A percentile compares a stretch with the other conserved stretches of the same genome.
Conservation (phyloP, 2,329 filamentous ascomycete species). For the Fusarium domesticum region DNA sequence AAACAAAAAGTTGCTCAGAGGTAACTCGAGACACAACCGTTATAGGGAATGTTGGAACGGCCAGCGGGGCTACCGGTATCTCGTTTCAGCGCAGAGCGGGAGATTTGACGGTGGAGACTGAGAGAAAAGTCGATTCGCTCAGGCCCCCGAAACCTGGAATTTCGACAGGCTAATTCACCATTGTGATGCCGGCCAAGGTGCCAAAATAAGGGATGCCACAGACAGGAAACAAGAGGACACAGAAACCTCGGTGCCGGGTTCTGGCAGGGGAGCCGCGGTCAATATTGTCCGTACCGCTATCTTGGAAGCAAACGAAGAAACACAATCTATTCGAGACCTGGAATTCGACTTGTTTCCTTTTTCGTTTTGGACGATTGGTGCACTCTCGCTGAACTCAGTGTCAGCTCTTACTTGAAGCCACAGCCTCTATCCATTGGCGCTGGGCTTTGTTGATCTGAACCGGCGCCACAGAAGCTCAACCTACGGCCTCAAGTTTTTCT, state of each 20-base stretch:
- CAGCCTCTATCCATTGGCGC: not conserved
- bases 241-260: not conserved
- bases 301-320: conserved; percentile 22
- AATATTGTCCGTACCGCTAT: too few species aligned
- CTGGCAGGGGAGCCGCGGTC: conserved; percentile 2
- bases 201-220: not conserved
- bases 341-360: conserved; percentile 7
- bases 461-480: not conserved
- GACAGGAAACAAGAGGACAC: not conserved
- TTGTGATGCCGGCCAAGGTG: not conserved
- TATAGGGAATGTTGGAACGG: conserved; percentile 9
- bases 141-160: not conserved
- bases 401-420: not conserved
- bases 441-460: not conserved
- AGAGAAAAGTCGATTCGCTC: not conserved
- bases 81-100: conserved; percentile 1
- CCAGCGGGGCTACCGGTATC: conserved; percentile 11
- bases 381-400: not conserved
- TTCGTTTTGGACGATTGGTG: not conserved
- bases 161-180: not conserved
- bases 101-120: conserved; percentile 1
- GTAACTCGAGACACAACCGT: not conserved
- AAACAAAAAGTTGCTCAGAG: not conserved
- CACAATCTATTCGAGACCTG: conserved; percentile 19
- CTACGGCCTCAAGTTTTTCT: not conserved